Evolutionary conservation across 2,329 filamentous ascomycete genomes (phyloP), one percentile per base, ranked within the genome.

Genomic region (Akanthomyces uredinophilus): DNA sequence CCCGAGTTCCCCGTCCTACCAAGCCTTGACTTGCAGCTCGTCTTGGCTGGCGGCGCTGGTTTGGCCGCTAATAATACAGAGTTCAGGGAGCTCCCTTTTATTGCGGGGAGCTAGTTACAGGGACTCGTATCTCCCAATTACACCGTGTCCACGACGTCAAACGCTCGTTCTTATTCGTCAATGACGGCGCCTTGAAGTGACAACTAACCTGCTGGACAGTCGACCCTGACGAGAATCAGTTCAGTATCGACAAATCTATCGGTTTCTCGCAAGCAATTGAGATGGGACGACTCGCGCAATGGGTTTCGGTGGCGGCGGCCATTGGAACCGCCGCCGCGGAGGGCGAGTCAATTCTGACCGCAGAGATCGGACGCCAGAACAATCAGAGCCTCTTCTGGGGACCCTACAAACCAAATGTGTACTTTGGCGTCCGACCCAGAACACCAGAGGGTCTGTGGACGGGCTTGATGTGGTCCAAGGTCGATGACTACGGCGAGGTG

Each of bases 341-440:
- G 10, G 70, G 71, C 59, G 65, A 70, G 50, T 74, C 75, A 47
- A 75, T 83, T 60, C 70, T 83, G 43, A 78, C 75, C 49, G 74
- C 73, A 65, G 81, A 85, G 69, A 75, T 83, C 64, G 78, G 76
- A 39, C 80, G 81, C 16, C 72, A 80, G 65, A 85, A 85, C 70
- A 96, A 98, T 75, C 84, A 96, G 71, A 94, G 89, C 70, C 81
- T 99, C 68, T 82, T 98, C 79, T 99, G 95, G 95, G 95, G 95
- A 0, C 92, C 95, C 1, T 99, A 98, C 78, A 86, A 91, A 68
- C 90, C 94, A 0, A 97, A 97, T 71, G 77, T 98, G 50, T 98
- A 97, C 76, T 98, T 98, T 79, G 94, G 94, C 2, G 85, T 96
- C 41, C 84, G 91, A 22, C 91, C 94, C 51, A 84, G 92, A 63